phyloP scores from a whole-genome alignment of 345 rosid species.

The Salix suchowensis region DNA sequence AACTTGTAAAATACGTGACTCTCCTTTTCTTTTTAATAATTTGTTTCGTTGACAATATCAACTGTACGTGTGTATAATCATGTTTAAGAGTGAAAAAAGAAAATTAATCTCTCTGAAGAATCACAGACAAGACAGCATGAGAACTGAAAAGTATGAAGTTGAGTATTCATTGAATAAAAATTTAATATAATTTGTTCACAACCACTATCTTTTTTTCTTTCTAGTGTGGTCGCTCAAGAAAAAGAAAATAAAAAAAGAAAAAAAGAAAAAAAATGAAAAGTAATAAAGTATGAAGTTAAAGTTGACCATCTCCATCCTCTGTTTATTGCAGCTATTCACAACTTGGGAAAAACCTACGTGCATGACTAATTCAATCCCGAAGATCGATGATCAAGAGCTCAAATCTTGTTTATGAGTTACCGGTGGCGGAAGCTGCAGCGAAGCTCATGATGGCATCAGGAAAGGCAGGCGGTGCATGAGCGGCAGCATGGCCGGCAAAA shows the following conservation, averaged over 20 bases:
- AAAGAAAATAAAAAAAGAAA: too few relatives aligned
- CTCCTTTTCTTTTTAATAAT: too few relatives aligned
- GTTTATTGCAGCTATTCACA: background rate
- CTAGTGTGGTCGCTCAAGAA: background rate
- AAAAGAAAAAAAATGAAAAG: too few relatives aligned
- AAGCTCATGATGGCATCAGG: conserved; percentile 6
- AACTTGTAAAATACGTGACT: too few relatives aligned
- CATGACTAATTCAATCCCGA: background rate
- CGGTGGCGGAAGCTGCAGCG: background rate
- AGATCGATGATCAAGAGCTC: conserved; percentile 1
- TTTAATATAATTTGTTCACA: background rate
- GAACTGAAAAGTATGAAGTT: background rate
- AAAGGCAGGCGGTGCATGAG: conserved; percentile 6
- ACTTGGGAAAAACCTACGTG: background rate
- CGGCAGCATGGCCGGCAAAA: conserved; percentile 6
- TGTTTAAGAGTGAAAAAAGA: too few relatives aligned
- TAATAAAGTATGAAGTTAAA: background rate
- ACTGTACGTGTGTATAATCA: too few relatives aligned
- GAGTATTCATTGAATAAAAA: background rate
- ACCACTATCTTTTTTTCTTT: background rate
- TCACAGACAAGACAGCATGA: background rate
- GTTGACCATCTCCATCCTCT: background rate
- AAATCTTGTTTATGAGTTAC: background rate
- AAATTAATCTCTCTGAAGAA: background rate
- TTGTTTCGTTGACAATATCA: too few relatives aligned